phyloP scores from a whole-genome alignment of 192 early-diverging fungal species.

The Backusella parvicylindrica region DNA sequence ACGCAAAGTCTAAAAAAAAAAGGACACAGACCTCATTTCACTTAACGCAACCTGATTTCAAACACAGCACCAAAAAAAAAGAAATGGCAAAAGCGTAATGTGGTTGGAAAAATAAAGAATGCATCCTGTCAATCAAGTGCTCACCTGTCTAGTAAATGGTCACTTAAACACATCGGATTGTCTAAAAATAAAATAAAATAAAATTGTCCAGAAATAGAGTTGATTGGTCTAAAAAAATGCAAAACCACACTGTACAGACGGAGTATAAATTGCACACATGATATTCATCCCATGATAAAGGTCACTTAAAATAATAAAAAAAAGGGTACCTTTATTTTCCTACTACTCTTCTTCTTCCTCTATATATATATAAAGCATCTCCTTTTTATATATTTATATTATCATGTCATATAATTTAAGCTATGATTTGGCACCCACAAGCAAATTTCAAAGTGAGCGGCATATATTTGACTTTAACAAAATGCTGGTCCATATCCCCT shows the following conservation, averaged over 20 bases:
- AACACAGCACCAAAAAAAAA: too few relatives aligned
- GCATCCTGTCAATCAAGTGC: too few relatives aligned
- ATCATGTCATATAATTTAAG: background rate
- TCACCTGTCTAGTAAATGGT: too few relatives aligned
- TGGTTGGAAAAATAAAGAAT: too few relatives aligned
- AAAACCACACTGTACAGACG: background rate
- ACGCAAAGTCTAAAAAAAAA: too few relatives aligned
- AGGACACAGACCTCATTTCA: too few relatives aligned
- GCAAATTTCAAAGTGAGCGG: background rate
- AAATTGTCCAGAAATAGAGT: too few relatives aligned
- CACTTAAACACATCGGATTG: too few relatives aligned
- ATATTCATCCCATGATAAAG: background rate
- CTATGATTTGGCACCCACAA: background rate
- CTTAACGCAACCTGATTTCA: too few relatives aligned
- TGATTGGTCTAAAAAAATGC: too few relatives aligned
- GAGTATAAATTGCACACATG: background rate
- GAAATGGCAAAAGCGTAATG: too few relatives aligned
- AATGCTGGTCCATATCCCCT: background rate
- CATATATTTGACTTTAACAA: background rate
- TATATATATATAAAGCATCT: background rate
- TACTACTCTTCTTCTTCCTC: background rate
- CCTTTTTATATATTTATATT: background rate
- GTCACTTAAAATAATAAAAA: background rate
- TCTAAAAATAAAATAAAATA: too few relatives aligned
- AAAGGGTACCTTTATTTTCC: background rate